Evolutionary conservation across 1,284 basidiomycete genomes (phyloP), one percentile per base, ranked within the genome.

Genomic region (Flammula alnicola): DNA sequence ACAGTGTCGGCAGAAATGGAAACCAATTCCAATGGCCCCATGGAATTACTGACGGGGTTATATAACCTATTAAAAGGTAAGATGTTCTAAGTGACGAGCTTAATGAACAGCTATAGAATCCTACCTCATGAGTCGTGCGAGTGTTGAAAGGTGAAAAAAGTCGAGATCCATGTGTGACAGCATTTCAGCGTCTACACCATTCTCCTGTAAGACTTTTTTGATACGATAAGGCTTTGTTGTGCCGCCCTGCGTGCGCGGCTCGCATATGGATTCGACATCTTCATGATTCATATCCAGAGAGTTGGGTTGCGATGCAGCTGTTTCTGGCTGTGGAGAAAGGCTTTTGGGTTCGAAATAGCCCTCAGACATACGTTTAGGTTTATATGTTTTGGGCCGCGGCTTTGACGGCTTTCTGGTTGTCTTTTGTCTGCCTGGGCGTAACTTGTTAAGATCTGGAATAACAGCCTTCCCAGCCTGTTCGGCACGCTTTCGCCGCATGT

Each of bases 401-500:
- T 64, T 68, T 47, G 63, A 46, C 38, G 57, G 60, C 29, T 51
- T 52, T 7, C 49, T 54, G 30, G 46, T 48, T 38, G 60, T 66
- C 31, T 19, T 54, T 57, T 73, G 77, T 51, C 76, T 69, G 14
- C 83, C 83, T 19, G 77, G 75, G 37, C 76, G 77, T 47, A 84
- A 63, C 45, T 65, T 71, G 4, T 56, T 51, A 3, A 63, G 50
- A 17, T 64, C 63, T n/a, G 66, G 57, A 25, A 70, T 66, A 2
- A 63, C 60, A 10, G 60, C 60, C 14, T 48, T 60, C 14, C 82
- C 82, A 2, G 58, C 58, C 22, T 66, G 61, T 30, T 74, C 67
- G 11, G 87, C 86, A 31, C 88, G 78, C 62, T 81, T 85, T 32
- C 79, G 78, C 8, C 88, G 81, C 86, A 89, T 89, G 60, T 86